Base-by-base conservation (phyloP, 2,329 filamentous ascomycete genomes). In the Neocucurbitaria cava region DNA sequence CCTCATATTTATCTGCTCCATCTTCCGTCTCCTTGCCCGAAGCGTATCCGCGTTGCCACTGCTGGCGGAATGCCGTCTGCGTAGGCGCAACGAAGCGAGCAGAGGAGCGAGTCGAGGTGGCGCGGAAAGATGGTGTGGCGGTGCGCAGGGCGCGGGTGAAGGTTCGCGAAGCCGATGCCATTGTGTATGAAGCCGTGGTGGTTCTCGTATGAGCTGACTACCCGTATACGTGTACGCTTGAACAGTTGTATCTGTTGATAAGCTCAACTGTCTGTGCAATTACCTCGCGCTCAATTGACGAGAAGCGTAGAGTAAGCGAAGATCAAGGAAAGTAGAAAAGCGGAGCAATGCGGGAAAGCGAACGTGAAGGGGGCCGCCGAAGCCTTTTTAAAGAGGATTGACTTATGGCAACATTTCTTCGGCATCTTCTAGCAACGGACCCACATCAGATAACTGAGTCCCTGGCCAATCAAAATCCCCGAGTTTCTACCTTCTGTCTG, bases 1-100 rank as follows among this genome's bases (percentile, higher is more conserved):
- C 77, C 87, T 87, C 51, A 36, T 68, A 69, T 50, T 73, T 74
- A 44, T 75, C 72, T 18, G 59, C 43, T 4, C 47, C 88, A 87
- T 63, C 54, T 30, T 30, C 40, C n/a, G 21, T 28, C 39, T 70
- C 89, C 89, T 61, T 49, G 44, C 54, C 60, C 2, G 70, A 67
- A 40, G 92, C 89, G 80, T 96, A 96, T 78, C 87, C 88, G 65
- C 92, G 90, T 64, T 92, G 90, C 88, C 86, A 86, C 70, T 89
- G 83, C 73, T 88, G 86, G 76, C 89, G 89, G 82, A 92, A 88
- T 65, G 86, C 83, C 69, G 89, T 85, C 65, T 89, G 85, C 49
- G 62, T 54, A 84, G 83, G 82, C 41, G 83, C 81, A 63, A 81
- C 79, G 74, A 90, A 83, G 62, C 85, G 81, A 30, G 73, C 73